phyloP scores from a whole-genome alignment of 179 eudicot genomes.

The Beta macrorhiza region DNA sequence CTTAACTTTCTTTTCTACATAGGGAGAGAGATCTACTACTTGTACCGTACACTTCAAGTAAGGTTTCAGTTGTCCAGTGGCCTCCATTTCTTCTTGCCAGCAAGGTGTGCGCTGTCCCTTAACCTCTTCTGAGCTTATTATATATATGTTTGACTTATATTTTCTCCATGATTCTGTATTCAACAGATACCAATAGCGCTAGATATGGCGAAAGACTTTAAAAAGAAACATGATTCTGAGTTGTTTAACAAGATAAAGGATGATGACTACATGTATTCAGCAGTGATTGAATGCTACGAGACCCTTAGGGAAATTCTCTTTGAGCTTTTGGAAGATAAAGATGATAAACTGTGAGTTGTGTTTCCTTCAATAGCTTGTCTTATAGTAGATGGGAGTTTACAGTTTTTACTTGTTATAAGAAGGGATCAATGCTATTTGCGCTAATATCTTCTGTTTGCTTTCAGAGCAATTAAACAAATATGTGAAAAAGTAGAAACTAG shows the following conservation, averaged over 20 bases:
- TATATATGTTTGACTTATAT: slow-evolving; percentile 11
- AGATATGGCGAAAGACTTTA: slow-evolving; percentile 98
- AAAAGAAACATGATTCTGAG: slow-evolving; percentile 72
- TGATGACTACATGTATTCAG: slow-evolving; percentile 85
- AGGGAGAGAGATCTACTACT: slow-evolving; percentile 96
- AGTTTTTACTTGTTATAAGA: slow-evolving; percentile 13
- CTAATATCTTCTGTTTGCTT: slow-evolving; percentile 22
- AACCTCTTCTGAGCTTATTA: slow-evolving; percentile 10
- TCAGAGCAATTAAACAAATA: slow-evolving; percentile 61
- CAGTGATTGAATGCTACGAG: slow-evolving; percentile 91
- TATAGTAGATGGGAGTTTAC: neutral
- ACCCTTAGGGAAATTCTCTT: slow-evolving; percentile 60
- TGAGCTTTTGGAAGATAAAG: slow-evolving; percentile 54
- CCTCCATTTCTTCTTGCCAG: slow-evolving; percentile 99
- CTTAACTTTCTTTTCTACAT: slow-evolving; percentile 25
- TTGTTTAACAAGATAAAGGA: slow-evolving; percentile 70
- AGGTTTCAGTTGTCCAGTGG: slow-evolving; percentile 91
- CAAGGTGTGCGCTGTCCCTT: slow-evolving; percentile 55
- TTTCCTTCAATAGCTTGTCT: slow-evolving; percentile 1
- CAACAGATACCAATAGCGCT: slow-evolving; percentile 92
- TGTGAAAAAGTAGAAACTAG: slow-evolving; percentile 57
- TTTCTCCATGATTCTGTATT: slow-evolving; percentile 3
- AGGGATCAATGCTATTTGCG: neutral
- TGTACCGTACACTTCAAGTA: slow-evolving; percentile 82
- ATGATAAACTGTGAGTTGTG: slow-evolving; percentile 61